These are phyloP conservation scores for Kernera saxatilis DNA, from an alignment of 345 rosid species.

Conservation along the genomic window DNA sequence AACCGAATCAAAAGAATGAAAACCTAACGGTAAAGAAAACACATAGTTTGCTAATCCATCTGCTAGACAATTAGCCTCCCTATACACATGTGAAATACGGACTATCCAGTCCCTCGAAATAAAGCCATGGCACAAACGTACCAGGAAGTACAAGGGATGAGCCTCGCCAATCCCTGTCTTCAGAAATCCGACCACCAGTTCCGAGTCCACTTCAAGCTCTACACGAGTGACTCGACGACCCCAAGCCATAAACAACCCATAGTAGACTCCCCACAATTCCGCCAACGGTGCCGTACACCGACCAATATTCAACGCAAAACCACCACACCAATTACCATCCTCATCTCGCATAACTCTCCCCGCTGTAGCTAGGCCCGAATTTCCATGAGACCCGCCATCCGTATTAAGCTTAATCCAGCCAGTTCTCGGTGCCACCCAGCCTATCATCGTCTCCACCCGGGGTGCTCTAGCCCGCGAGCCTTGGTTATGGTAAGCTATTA, in stretches of 20 bases:
- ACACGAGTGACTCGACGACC: fast-evolving
- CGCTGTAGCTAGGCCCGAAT: neutral
- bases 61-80: neutral
- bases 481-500: too few relatives aligned
- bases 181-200: neutral
- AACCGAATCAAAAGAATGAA: neutral
- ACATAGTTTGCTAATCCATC: neutral
- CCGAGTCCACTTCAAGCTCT: neutral
- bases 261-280: neutral
- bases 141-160: neutral
- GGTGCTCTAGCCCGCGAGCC: too few relatives aligned
- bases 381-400: neutral
- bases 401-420: neutral
- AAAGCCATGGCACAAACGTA: neutral
- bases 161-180: neutral
- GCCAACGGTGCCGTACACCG: neutral
- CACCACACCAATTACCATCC: neutral
- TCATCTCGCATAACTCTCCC: neutral
- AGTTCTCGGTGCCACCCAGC: too few relatives aligned
- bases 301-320: neutral
- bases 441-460: neutral
- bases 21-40: neutral
- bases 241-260: neutral
- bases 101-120: neutral
- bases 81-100: neutral